Conservation (phyloP, 2,329 filamentous ascomycete species). For the Chrysoporthe puriensis region DNA sequence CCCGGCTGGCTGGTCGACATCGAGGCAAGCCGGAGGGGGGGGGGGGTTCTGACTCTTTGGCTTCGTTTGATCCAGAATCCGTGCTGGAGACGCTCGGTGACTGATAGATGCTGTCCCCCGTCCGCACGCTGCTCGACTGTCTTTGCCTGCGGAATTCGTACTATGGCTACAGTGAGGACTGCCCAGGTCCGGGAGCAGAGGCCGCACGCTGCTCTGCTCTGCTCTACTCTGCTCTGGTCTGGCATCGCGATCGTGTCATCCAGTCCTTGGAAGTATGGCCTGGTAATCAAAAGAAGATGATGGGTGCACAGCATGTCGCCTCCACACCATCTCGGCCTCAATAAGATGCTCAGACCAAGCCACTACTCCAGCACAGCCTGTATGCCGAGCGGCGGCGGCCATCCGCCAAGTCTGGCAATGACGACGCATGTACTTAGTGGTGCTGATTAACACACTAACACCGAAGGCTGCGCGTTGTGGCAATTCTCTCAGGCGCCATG, state of each 20-base stretch:
- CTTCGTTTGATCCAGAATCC: neutral
- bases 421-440: neutral
- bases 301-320: neutral
- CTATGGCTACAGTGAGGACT: neutral
- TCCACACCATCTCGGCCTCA: neutral
- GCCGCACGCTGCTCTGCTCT: too few relatives aligned
- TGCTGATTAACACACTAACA: neutral
- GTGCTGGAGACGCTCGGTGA: neutral
- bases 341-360: neutral
- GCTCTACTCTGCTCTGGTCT: too few relatives aligned
- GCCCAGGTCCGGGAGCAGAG: too few relatives aligned
- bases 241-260: too few relatives aligned
- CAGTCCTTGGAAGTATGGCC: neutral
- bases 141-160: neutral
- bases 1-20: neutral
- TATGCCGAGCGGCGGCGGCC: neutral
- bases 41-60: neutral
- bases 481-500: neutral
- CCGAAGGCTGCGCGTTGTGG: neutral
- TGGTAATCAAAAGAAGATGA: neutral
- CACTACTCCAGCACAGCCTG: neutral
- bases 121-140: neutral
- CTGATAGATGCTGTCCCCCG: neutral
- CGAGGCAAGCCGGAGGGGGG: neutral
- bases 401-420: constrained; percentile 2